These are phyloP conservation scores for Metroxylon sagu DNA, from an alignment of 176 grass and related monocot genomes.

Conservation along the genomic window DNA sequence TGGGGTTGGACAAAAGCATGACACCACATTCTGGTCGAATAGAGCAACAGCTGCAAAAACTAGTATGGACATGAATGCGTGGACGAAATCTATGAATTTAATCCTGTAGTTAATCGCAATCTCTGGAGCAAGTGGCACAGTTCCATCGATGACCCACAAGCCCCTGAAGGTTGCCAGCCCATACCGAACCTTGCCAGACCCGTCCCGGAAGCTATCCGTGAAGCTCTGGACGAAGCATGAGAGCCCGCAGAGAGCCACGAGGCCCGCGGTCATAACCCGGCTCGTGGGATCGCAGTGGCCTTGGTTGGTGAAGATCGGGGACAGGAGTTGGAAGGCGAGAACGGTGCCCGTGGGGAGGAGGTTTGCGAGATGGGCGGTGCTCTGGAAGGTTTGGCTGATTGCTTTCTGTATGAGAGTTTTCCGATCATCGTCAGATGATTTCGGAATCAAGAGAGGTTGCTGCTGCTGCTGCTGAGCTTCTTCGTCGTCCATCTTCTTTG, in stretches of 20 bases:
- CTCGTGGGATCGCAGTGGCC: constrained; percentile 37
- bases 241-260: constrained; percentile 41
- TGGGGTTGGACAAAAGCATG: constrained; percentile 52
- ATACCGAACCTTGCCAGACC: constrained; percentile 31
- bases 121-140: background rate
- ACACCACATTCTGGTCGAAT: constrained; percentile 42
- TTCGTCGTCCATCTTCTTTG: constrained; percentile 9
- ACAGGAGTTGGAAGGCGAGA: constrained; percentile 72
- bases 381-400: constrained; percentile 23
- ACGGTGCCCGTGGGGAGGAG: constrained; percentile 77
- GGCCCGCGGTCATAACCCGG: constrained; percentile 38
- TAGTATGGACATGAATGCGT: constrained; percentile 36
- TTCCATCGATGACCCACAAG: constrained; percentile 24
- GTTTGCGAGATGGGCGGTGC: constrained; percentile 69
- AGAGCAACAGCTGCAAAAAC: constrained; percentile 52
- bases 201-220: constrained; percentile 75
- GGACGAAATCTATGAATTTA: constrained; percentile 23
- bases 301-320: constrained; percentile 51
- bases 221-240: constrained; percentile 55
- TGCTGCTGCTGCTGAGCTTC: constrained; percentile 34
- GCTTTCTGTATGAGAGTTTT: constrained; percentile 8
- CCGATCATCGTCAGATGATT: constrained; percentile 16
- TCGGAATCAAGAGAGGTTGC: constrained; percentile 31
- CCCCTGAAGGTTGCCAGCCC: constrained; percentile 41
- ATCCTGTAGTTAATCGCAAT: constrained; percentile 21